Percentiles rank a stretch among this genome's conserved stretches.
These are phyloP conservation scores for Lanmaoa rubissima DNA, from an alignment of 768 basidiomycete species.

Conservation along the genomic window DNA sequence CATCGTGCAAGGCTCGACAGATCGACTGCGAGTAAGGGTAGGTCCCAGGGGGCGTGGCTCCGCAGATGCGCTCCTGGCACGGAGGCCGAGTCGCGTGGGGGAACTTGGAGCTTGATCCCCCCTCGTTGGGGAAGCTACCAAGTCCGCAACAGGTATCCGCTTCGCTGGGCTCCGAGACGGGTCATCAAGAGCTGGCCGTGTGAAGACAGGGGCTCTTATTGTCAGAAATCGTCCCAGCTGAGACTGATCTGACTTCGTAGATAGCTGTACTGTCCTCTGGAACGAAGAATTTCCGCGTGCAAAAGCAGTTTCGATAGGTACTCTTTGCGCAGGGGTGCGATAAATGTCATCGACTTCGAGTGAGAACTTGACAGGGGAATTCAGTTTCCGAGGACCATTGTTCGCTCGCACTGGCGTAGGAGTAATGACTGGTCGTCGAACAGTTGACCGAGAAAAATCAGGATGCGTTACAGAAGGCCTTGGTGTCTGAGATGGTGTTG, in stretches of 20 bases:
- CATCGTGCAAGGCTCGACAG: slow-evolving; percentile 25
- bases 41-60: slow-evolving; percentile 30
- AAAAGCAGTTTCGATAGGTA: slow-evolving; percentile 54
- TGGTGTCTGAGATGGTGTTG: slow-evolving; percentile 20
- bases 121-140: slow-evolving; percentile 27
- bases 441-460: slow-evolving; percentile 16
- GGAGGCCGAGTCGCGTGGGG: slow-evolving; percentile 18
- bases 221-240: slow-evolving; percentile 14
- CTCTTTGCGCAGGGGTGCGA: slow-evolving; percentile 64
- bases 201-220: slow-evolving; percentile 37
- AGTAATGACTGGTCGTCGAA: slow-evolving; percentile 30
- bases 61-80: slow-evolving; percentile 34
- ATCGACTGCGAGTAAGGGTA: slow-evolving; percentile 26
- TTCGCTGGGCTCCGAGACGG: slow-evolving; percentile 37
- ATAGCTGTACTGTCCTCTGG: slow-evolving; percentile 41
- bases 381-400: slow-evolving; percentile 2
- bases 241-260: slow-evolving; percentile 23
- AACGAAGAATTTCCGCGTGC: slow-evolving; percentile 50
- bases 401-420: slow-evolving; percentile 29
- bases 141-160: slow-evolving; percentile 32
- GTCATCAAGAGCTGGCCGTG: slow-evolving; percentile 38
- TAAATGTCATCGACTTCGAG: slow-evolving; percentile 36
- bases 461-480: slow-evolving; percentile 10
- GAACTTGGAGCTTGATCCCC: slow-evolving; percentile 5
- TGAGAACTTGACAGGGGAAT: slow-evolving; percentile 36